Evolutionary conservation across 139 green algal species (phyloP).

Genomic region (Tetraselmis striata): DNA sequence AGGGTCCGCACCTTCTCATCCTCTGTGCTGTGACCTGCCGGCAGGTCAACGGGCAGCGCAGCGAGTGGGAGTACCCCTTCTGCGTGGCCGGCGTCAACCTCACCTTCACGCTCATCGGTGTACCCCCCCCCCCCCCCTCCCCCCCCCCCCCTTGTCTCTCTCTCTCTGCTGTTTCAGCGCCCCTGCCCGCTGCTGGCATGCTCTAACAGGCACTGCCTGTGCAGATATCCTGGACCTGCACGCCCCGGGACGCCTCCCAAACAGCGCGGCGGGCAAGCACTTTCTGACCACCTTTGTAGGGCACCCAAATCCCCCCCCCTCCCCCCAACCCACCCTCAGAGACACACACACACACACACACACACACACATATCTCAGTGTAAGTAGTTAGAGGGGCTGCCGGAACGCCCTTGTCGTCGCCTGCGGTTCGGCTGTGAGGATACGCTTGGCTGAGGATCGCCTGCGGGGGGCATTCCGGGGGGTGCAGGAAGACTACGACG

Average conservation of each 20-base stretch:
- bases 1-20: background rate
- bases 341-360: no score
- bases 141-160: no score
- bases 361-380: no score
- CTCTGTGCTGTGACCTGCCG: background rate
- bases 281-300: no score
- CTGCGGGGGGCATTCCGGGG: no score
- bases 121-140: background rate
- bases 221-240: background rate
- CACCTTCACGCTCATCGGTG: constrained; percentile 56
- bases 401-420: no score
- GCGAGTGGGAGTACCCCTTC: constrained; percentile 85
- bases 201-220: background rate
- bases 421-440: no score
- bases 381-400: no score
- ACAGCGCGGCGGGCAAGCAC: background rate
- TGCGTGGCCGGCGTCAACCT: constrained; percentile 81
- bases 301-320: no score
- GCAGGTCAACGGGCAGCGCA: constrained; percentile 7
- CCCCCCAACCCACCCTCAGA: no score
- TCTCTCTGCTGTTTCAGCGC: background rate
- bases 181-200: background rate
- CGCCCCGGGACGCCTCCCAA: background rate
- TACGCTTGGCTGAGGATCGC: no score
- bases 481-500: constrained; percentile 3